Percentiles rank a stretch among this genome's conserved stretches.
Evolutionary conservation across 805 yeast genomes (phyloP).

Genomic region (Myxozyma neglecta): DNA sequence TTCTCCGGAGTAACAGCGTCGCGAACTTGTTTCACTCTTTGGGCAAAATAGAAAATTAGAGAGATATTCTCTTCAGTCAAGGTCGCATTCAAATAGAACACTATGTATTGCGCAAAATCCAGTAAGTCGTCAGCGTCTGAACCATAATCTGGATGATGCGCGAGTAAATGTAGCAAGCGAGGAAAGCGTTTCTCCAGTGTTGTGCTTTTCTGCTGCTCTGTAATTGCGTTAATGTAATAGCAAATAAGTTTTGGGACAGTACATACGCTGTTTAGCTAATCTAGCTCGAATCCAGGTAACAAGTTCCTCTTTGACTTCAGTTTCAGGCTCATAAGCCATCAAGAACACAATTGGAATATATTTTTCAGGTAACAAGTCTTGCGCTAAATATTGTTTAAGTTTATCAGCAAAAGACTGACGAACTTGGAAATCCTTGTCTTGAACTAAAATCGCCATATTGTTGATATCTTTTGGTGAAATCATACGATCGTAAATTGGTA

Average conservation of each 20-base stretch:
- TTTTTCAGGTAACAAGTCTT: slow-evolving; percentile 58
- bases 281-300: slow-evolving; percentile 73
- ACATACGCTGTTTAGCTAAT: slow-evolving; percentile 37
- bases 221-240: not conserved
- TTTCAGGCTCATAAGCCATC: slow-evolving; percentile 72
- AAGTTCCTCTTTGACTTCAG: slow-evolving; percentile 49
- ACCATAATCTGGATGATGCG: slow-evolving; percentile 69
- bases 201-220: slow-evolving; percentile 31
- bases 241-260: not conserved
- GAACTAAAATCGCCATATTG: slow-evolving; percentile 57
- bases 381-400: slow-evolving; percentile 53
- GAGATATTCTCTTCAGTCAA: slow-evolving; percentile 69
- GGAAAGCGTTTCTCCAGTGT: slow-evolving; percentile 66
- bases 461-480: slow-evolving; percentile 55
- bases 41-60: slow-evolving; percentile 70
- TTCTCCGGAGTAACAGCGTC: slow-evolving; percentile 52
- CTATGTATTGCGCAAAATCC: slow-evolving; percentile 57
- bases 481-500: slow-evolving; percentile 52
- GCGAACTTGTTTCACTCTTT: slow-evolving; percentile 73
- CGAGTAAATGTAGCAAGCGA: slow-evolving; percentile 64
- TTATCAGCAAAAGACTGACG: slow-evolving; percentile 53
- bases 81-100: slow-evolving; percentile 59
- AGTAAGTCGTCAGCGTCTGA: slow-evolving; percentile 36
- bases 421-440: slow-evolving; percentile 63
- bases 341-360: slow-evolving; percentile 70